Conservation (phyloP, 116 monocot species). For the Dioscorea cayenensis region DNA sequence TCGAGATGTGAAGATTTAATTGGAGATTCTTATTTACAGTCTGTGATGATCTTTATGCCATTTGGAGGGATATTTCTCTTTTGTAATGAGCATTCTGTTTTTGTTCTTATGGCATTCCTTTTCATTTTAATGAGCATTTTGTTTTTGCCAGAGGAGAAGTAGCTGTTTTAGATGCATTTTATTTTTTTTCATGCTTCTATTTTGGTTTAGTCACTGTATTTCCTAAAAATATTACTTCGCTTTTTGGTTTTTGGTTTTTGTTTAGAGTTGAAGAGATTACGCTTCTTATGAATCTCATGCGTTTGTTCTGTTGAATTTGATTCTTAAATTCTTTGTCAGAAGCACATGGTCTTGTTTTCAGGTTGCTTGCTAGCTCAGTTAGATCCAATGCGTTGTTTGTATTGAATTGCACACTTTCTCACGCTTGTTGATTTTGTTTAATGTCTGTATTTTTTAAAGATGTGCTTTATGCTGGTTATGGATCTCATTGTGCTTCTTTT, state of each 20-base stretch:
- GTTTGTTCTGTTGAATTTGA: neutral
- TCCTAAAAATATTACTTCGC: neutral
- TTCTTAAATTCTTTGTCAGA: conserved; percentile 31
- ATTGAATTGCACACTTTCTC: too few relatives aligned
- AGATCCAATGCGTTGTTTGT: too few relatives aligned
- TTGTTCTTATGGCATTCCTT: too few relatives aligned
- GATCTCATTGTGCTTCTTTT: neutral
- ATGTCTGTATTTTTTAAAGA: too few relatives aligned
- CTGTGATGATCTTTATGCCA: too few relatives aligned
- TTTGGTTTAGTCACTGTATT: neutral
- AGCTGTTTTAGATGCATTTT: too few relatives aligned
- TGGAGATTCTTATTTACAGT: too few relatives aligned
- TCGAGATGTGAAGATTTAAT: too few relatives aligned
- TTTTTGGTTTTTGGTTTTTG: conserved; percentile 1
- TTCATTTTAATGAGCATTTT: neutral
- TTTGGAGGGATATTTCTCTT: too few relatives aligned
- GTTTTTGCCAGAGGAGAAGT: neutral
- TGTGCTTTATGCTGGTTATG: neutral
- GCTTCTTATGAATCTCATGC: neutral
- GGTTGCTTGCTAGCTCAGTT: too few relatives aligned
- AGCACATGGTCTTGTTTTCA: conserved; percentile 5
- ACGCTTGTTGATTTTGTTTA: too few relatives aligned
- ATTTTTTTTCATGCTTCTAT: neutral
- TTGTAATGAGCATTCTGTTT: too few relatives aligned
- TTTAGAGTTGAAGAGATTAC: neutral